Percentiles rank a stretch among this genome's conserved stretches.
phyloP scores from a whole-genome alignment of 1,284 basidiomycete genomes.

The Malassezia japonica region DNA sequence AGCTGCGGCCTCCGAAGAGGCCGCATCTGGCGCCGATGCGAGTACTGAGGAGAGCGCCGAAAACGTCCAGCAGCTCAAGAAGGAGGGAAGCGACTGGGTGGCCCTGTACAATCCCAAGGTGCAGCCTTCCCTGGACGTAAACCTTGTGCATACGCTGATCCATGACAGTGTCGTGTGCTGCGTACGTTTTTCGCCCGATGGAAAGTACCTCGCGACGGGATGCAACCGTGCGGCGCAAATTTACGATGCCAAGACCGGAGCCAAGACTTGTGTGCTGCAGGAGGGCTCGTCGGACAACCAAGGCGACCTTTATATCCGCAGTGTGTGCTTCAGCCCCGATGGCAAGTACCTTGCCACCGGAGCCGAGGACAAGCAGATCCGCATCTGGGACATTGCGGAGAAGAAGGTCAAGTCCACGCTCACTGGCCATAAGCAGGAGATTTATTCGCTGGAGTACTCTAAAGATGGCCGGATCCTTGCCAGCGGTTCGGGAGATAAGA shows the following conservation, averaged over 20 bases:
- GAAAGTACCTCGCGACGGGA: constrained; percentile 76
- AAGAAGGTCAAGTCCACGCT: constrained; percentile 58
- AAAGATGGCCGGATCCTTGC: constrained; percentile 70
- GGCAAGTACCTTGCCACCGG: constrained; percentile 45
- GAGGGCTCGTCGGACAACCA: constrained; percentile 52
- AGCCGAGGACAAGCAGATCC: constrained; percentile 44
- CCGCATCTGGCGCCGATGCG: not conserved
- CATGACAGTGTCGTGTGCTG: constrained; percentile 84
- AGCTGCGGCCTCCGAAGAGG: not conserved
- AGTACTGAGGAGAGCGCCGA: not conserved
- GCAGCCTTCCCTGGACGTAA: constrained; percentile 74
- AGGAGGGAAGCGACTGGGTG: constrained; percentile 87
- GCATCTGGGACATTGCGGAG: constrained; percentile 67
- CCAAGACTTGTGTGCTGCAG: constrained; percentile 58
- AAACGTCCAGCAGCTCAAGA: constrained; percentile 51
- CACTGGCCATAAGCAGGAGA: constrained; percentile 76
- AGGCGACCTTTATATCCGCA: constrained; percentile 44
- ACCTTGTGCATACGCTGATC: constrained; percentile 74
- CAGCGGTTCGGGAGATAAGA: constrained; percentile 81
- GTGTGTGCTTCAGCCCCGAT: constrained; percentile 45
- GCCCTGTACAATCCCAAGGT: constrained; percentile 81
- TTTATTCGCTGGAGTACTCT: constrained; percentile 76
- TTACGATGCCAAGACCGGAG: constrained; percentile 74
- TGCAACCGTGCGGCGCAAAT: constrained; percentile 85
- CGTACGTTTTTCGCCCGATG: constrained; percentile 79